Percentiles rank a stretch among this genome's conserved stretches.
These are phyloP conservation scores for Xanthoconium separans DNA, from an alignment of 1,284 basidiomycete genomes.

Conservation along the genomic window DNA sequence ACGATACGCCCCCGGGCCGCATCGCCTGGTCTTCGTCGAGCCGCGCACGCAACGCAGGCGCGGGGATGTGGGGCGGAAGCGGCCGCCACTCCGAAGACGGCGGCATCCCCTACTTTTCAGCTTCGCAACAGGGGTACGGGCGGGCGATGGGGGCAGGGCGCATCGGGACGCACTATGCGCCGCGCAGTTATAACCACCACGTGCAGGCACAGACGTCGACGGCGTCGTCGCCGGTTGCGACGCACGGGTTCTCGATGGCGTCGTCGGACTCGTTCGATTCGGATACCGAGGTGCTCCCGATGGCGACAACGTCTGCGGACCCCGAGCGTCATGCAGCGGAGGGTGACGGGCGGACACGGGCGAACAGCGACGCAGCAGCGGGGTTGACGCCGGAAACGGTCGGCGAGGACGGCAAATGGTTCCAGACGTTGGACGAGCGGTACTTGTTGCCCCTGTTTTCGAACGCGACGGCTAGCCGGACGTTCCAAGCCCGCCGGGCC, in stretches of 20 bases:
- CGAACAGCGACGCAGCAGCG: too few relatives aligned
- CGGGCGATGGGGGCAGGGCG: slow-evolving; percentile 34
- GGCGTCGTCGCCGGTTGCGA: slow-evolving; percentile 31
- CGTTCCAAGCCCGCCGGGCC: slow-evolving; percentile 80
- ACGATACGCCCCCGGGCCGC: slow-evolving; percentile 43
- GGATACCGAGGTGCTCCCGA: slow-evolving; percentile 77
- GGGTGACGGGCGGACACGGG: background rate
- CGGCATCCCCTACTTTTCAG: slow-evolving; percentile 32
- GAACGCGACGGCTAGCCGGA: slow-evolving; percentile 87
- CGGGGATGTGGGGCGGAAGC: slow-evolving; percentile 30
- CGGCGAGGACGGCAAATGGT: slow-evolving; percentile 84
- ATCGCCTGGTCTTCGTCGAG: slow-evolving; percentile 25
- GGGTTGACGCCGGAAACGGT: background rate
- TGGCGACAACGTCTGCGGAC: slow-evolving; percentile 48
- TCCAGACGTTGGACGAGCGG: slow-evolving; percentile 92
- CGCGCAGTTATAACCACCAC: slow-evolving; percentile 61
- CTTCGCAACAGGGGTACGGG: slow-evolving; percentile 36
- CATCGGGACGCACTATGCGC: slow-evolving; percentile 53
- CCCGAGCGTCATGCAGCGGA: slow-evolving; percentile 10
- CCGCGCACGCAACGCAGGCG: slow-evolving; percentile 19
- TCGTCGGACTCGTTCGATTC: slow-evolving; percentile 77
- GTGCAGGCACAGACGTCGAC: slow-evolving; percentile 36
- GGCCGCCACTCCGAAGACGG: slow-evolving; percentile 46
- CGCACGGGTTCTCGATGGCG: slow-evolving; percentile 52
- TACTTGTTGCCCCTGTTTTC: slow-evolving; percentile 95